Base-by-base conservation (phyloP, 345 rosid genomes). In the Brassica juncea region DNA sequence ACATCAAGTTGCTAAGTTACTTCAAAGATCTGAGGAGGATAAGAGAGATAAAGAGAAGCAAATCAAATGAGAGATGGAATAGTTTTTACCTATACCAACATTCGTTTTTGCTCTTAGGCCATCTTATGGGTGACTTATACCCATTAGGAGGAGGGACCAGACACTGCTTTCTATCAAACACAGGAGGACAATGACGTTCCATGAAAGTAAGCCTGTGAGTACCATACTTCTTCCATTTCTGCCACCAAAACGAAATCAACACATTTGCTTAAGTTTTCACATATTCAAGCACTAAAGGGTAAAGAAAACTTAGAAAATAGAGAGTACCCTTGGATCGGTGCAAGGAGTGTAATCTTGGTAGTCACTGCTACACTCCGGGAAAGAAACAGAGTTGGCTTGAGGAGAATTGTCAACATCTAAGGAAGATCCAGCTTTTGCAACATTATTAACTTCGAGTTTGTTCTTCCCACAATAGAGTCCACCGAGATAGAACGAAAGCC, bases 401-500 rank as follows among this genome's bases (percentile, higher is more conserved):
- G 57, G 57, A 49, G 57, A 49, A 19, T 14, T 49, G 1, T 14
- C 16, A 47, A 47, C 54, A 47, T 47, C 54, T 0, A 47, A 4
- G 19, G 57, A 49, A 49, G 57, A 49, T 49, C 57, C 57, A 49
- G 57, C 8, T 49, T 49, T 14, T 49, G 57, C 19, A 49, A 49
- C 19, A n/a, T 49, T 19, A 49, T 49, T 49, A 49, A 49, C 19
- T 49, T 49, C 19, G 57, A 49, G 57, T 14, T 49, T 14, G 57
- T 49, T 5, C 1, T 49, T 49, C 3, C 90, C 86, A 78, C 87
- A 88, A 76, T 86, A 95, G 25, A 93, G 73, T 44, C 94, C 97
- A 69, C 99, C 99, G 25, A 93, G 91, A 74, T 95, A 95, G 82
- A 95, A 95, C 0, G 99, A 95, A 82, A 91, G 76, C 1, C 97